Percentiles rank a stretch among this genome's conserved stretches.
phyloP scores from a whole-genome alignment of 352 stramenopile species.

The Pythium brassicae region DNA sequence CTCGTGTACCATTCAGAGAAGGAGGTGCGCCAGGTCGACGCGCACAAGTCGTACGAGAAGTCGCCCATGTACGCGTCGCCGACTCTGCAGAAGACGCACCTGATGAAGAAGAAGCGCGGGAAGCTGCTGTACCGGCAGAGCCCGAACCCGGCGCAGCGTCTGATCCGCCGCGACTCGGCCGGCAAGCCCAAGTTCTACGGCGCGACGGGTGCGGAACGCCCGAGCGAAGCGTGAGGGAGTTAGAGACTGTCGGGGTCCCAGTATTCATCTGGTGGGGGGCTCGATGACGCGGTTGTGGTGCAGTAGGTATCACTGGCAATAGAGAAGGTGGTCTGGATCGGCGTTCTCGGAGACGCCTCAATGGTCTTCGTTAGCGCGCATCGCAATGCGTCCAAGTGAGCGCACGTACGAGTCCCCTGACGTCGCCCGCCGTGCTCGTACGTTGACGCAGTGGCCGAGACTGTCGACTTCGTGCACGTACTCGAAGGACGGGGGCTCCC shows the following conservation, averaged over 20 bases:
- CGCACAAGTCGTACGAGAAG: constrained; percentile 60
- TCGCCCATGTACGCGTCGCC: constrained; percentile 85
- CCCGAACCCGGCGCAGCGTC: constrained; percentile 64
- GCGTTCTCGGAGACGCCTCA: background rate
- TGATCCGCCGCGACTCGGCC: constrained; percentile 42
- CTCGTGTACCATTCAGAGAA: constrained; percentile 88
- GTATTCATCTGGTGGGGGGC: background rate
- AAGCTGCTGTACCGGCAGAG: constrained; percentile 84
- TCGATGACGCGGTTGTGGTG: too few relatives aligned
- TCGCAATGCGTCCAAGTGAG: constrained; percentile 34
- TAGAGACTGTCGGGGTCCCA: background rate
- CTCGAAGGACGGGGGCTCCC: constrained; percentile 9
- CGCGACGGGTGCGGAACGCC: constrained; percentile 15
- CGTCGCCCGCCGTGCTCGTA: constrained; percentile 31
- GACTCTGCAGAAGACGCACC: constrained; percentile 76
- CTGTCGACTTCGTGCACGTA: constrained; percentile 43
- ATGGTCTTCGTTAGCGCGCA: constrained; percentile 4
- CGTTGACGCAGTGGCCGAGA: constrained; percentile 42
- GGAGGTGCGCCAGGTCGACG: constrained; percentile 59
- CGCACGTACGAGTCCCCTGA: constrained; percentile 42
- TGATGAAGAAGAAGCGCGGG: constrained; percentile 76
- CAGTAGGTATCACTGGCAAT: background rate
- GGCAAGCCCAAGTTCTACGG: constrained; percentile 59
- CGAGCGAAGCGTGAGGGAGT: background rate
- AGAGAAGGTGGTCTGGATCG: background rate